phyloP scores from a whole-genome alignment of 371 early-diverging fungal species.

The Dinochytrium kinnereticum region DNA sequence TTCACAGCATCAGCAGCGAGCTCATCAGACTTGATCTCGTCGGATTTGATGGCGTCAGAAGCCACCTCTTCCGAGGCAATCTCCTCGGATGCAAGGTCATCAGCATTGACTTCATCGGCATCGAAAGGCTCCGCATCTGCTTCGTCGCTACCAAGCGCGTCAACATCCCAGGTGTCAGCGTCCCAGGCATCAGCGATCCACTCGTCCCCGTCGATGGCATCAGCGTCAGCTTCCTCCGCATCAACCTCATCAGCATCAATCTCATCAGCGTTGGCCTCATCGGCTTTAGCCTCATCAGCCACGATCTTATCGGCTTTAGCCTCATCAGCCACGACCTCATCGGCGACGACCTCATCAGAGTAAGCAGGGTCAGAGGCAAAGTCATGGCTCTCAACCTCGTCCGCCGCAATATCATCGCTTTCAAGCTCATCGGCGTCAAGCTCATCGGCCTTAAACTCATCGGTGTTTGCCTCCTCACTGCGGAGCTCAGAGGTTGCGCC shows the following conservation, averaged over 20 bases:
- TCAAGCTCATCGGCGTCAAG: not conserved
- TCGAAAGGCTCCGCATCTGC: not conserved
- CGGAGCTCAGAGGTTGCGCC: too few species aligned
- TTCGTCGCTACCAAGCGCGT: constrained; percentile 2
- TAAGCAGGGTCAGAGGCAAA: too few species aligned
- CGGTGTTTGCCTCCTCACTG: not conserved
- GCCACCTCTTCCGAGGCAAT: not conserved
- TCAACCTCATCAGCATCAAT: not conserved
- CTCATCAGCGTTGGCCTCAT: not conserved
- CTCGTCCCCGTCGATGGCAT: not conserved
- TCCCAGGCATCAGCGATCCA: not conserved
- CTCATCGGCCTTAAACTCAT: not conserved
- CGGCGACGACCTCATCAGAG: not conserved
- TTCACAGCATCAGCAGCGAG: not conserved
- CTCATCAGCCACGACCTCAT: not conserved
- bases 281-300: not conserved
- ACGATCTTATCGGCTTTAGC: not conserved
- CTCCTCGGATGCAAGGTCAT: not conserved
- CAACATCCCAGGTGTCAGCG: not conserved
- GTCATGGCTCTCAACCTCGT: not conserved
- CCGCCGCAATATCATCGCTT: not conserved
- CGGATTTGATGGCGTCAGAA: not conserved
- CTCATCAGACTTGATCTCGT: not conserved
- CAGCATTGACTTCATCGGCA: not conserved
- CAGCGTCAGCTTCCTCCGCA: not conserved